Percentiles rank a stretch among this genome's conserved stretches.
Evolutionary conservation across 495 filamentous ascomycete species (phyloP).

Genomic region (Hypoxylon subgilvum): DNA sequence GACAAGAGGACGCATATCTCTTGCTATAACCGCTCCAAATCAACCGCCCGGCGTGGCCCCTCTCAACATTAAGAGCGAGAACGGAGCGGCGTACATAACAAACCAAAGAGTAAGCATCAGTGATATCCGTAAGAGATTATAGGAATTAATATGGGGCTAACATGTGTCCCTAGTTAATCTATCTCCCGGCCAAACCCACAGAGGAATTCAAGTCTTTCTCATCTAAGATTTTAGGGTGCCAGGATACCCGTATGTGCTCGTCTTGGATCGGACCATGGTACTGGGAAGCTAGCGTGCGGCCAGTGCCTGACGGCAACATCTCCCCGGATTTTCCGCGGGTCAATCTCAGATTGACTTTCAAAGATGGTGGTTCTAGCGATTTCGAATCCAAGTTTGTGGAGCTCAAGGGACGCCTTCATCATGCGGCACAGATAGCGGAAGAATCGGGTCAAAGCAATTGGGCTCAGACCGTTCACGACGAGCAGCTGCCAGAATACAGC

Average conservation of each 20-base stretch:
- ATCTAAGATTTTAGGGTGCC: conserved; percentile 80
- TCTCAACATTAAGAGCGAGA: conserved; percentile 54
- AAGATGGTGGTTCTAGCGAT: conserved; percentile 92
- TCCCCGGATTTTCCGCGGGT: conserved; percentile 73
- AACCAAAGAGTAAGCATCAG: conserved; percentile 76
- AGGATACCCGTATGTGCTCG: conserved; percentile 86
- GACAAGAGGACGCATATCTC: conserved; percentile 51
- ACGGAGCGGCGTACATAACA: conserved; percentile 74
- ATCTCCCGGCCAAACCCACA: conserved; percentile 75
- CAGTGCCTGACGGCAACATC: conserved; percentile 84
- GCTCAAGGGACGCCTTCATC: conserved; percentile 80
- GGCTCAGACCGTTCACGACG: conserved; percentile 70
- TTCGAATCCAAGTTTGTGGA: conserved; percentile 84
- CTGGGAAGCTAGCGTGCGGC: conserved; percentile 80
- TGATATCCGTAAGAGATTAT: background rate
- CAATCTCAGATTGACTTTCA: conserved; percentile 84
- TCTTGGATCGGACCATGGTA: conserved; percentile 97
- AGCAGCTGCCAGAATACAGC: conserved; percentile 86
- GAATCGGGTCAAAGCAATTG: conserved; percentile 53
- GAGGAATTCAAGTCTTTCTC: conserved; percentile 84
- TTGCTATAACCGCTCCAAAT: conserved; percentile 52
- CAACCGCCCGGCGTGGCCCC: conserved; percentile 52
- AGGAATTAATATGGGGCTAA: conserved; percentile 8
- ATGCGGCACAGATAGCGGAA: conserved; percentile 73
- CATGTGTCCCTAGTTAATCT: conserved; percentile 70